phyloP scores from a whole-genome alignment of 1,139 yeast species.

The Protomyces lactucae-debilis region DNA sequence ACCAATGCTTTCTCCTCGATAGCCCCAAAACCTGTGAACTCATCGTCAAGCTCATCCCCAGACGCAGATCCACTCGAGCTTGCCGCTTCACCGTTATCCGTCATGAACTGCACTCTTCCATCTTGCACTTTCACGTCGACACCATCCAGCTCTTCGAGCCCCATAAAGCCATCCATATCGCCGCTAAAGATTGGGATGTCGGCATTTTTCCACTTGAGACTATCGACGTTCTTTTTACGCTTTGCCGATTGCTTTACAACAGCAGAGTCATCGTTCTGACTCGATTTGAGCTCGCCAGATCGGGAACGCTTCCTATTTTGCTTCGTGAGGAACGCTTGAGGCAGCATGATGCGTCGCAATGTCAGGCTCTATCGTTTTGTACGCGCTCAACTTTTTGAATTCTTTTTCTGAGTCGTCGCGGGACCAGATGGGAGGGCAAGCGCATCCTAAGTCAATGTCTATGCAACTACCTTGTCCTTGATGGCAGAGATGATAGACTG shows the following conservation, averaged over 20 bases:
- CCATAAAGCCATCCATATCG: slow-evolving; percentile 85
- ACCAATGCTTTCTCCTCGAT: slow-evolving; percentile 17
- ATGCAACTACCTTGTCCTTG: neutral
- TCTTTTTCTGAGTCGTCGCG: no score
- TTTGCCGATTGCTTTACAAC: neutral
- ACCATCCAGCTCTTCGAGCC: slow-evolving; percentile 89
- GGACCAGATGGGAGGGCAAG: no score
- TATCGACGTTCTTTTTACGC: neutral
- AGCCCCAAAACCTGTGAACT: neutral
- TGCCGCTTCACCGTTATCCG: slow-evolving; percentile 40
- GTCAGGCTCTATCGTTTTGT: neutral
- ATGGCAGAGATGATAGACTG: neutral
- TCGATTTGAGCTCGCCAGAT: neutral
- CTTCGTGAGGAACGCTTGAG: neutral
- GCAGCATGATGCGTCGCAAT: neutral
- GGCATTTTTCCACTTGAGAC: neutral
- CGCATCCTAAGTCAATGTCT: neutral
- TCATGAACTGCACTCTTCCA: slow-evolving; percentile 37
- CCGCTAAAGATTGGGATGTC: slow-evolving; percentile 40
- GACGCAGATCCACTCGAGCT: slow-evolving; percentile 31
- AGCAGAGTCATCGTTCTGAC: neutral
- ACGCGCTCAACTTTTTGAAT: no score
- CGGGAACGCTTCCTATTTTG: neutral
- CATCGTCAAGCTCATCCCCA: slow-evolving; percentile 30
- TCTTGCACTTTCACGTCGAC: slow-evolving; percentile 56